Conservation (phyloP, 169 alveolate genomes). For the Cryptosporidium sp. region DNA sequence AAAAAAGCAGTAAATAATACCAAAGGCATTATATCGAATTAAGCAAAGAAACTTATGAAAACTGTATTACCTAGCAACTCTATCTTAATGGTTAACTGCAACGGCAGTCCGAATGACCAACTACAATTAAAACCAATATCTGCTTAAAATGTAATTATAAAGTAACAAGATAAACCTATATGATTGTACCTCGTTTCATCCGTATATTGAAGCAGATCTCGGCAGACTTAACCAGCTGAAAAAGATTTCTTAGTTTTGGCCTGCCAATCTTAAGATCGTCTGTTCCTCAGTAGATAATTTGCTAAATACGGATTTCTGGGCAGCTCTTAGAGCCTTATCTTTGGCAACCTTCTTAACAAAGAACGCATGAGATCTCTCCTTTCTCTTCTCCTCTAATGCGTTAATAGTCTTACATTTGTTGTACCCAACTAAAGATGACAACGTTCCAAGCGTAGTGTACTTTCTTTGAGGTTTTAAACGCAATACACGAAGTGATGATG, state of each 20-base stretch:
- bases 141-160: conserved; percentile 6
- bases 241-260: conserved; percentile 31
- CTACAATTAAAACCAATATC: background rate
- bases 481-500: conserved; percentile 92
- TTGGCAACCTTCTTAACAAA: conserved; percentile 85
- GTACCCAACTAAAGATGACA: conserved; percentile 94
- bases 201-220: background rate
- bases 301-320: conserved; percentile 29
- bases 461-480: conserved; percentile 88
- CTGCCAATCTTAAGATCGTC: conserved; percentile 35
- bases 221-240: background rate
- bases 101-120: background rate
- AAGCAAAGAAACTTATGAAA: conserved; percentile 11
- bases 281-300: conserved; percentile 60
- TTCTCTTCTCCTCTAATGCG: conserved; percentile 92
- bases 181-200: conserved; percentile 1
- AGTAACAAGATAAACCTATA: conserved; percentile 18
- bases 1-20: background rate
- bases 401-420: conserved; percentile 88
- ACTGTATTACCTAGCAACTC: conserved; percentile 24
- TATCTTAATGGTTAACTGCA: background rate
- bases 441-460: conserved; percentile 91
- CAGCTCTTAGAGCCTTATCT: conserved; percentile 66
- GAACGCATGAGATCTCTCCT: conserved; percentile 87
- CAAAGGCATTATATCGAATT: background rate